These are phyloP conservation scores for Arthrobotrys conoides DNA, from an alignment of 2,329 filamentous ascomycete genomes.

Conservation along the genomic window DNA sequence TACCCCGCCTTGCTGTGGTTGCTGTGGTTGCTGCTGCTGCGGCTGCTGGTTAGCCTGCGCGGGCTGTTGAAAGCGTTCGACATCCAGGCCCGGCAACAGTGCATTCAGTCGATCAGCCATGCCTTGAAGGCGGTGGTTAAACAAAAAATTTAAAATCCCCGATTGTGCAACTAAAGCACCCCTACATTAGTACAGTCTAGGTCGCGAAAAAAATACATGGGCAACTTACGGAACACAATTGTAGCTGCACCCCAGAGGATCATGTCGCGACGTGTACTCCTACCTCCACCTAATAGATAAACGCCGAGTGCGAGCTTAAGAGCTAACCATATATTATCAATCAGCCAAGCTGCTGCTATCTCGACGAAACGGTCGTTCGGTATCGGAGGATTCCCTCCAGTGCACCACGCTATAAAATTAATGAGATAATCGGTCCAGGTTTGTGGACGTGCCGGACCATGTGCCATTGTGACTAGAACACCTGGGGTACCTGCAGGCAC, in stretches of 20 bases:
- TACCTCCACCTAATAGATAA: slow-evolving; percentile 62
- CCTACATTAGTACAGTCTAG: not conserved
- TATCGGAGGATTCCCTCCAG: slow-evolving; percentile 7
- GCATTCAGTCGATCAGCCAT: slow-evolving; percentile 52
- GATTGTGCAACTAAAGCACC: slow-evolving; percentile 63
- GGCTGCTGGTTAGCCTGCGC: slow-evolving; percentile 5
- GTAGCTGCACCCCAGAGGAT: slow-evolving; percentile 61
- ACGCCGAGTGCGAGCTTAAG: slow-evolving; percentile 62
- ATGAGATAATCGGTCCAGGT: slow-evolving; percentile 2
- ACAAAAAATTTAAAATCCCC: slow-evolving; percentile 49
- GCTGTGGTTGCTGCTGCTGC: slow-evolving; percentile 19
- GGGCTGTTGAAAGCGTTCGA: slow-evolving; percentile 34
- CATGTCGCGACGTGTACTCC: slow-evolving; percentile 62
- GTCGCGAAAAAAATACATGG: not conserved
- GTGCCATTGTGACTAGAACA: not conserved
- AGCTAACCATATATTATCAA: slow-evolving; percentile 62
- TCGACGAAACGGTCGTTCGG: slow-evolving; percentile 22
- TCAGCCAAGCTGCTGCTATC: slow-evolving; percentile 32
- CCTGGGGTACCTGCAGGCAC: not conserved
- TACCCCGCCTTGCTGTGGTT: slow-evolving; percentile 39
- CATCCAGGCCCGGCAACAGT: slow-evolving; percentile 30
- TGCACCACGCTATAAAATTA: slow-evolving; percentile 8
- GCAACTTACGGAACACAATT: slow-evolving; percentile 62
- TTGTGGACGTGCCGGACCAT: not conserved
- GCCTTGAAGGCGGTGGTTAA: not conserved